Conservation (phyloP, 2,329 filamentous ascomycete species). For the Aspergillus brunneoviolaceus region DNA sequence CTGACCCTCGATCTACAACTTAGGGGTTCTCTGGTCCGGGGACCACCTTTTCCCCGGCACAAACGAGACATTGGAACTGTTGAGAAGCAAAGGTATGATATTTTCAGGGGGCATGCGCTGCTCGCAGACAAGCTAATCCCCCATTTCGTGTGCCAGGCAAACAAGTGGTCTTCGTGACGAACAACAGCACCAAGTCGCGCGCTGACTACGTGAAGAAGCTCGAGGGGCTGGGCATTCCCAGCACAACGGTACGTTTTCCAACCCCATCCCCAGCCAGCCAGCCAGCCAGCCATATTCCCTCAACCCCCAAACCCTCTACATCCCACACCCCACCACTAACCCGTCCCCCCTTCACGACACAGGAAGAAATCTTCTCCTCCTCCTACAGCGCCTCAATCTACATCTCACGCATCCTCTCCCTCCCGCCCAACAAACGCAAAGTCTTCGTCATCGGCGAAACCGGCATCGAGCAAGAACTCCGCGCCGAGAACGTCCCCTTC, state of each 20-base stretch:
- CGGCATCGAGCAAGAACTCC: constrained; percentile 86
- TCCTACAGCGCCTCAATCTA: constrained; percentile 95
- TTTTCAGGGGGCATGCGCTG: not conserved
- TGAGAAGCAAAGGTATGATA: constrained; percentile 71
- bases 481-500: constrained; percentile 72
- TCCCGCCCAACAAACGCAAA: constrained; percentile 78
- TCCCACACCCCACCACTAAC: constrained; percentile 1
- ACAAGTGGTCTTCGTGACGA: constrained; percentile 91
- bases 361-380: constrained; percentile 94
- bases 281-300: too few relatives aligned
- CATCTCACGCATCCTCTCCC: constrained; percentile 85
- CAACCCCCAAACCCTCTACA: not conserved
- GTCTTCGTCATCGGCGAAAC: constrained; percentile 91
- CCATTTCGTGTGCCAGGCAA: constrained; percentile 63
- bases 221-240: constrained; percentile 74
- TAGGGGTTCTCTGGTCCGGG: constrained; percentile 95
- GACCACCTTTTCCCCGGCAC: constrained; percentile 84
- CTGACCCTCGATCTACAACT: constrained; percentile 30
- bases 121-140: not conserved
- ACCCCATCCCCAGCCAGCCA: too few relatives aligned
- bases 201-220: constrained; percentile 92
- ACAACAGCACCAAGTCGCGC: constrained; percentile 97
- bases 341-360: not conserved
- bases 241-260: constrained; percentile 54
- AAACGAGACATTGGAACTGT: constrained; percentile 78